phyloP scores from a whole-genome alignment of 139 green algal species.

The Mesostigma viride region DNA sequence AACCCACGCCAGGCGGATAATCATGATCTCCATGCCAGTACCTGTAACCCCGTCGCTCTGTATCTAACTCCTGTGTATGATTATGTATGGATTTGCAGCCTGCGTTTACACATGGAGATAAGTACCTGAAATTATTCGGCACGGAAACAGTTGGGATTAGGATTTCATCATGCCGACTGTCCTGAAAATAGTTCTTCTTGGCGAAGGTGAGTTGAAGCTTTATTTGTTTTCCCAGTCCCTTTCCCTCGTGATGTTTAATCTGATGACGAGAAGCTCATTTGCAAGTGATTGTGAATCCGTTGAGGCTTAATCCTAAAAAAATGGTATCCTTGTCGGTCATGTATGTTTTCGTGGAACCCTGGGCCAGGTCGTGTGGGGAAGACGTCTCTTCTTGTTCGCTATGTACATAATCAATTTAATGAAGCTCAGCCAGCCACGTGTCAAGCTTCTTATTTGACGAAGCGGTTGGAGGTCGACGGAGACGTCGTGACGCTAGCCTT shows the following conservation, averaged over 20 bases:
- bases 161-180: too few relatives aligned
- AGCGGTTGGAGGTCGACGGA: constrained; percentile 9
- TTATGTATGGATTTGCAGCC: too few relatives aligned
- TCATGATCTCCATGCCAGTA: too few relatives aligned
- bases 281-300: neutral
- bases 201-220: too few relatives aligned
- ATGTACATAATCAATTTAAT: constrained; percentile 15
- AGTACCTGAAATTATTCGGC: too few relatives aligned
- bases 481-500: constrained; percentile 14
- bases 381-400: constrained; percentile 26
- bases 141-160: too few relatives aligned
- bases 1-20: too few relatives aligned
- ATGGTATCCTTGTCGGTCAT: neutral
- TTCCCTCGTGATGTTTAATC: neutral
- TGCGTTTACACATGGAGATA: too few relatives aligned
- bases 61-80: too few relatives aligned
- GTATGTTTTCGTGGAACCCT: neutral
- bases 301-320: neutral
- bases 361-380: constrained; percentile 30
- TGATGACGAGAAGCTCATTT: neutral
- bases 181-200: too few relatives aligned
- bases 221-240: too few relatives aligned
- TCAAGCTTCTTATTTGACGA: constrained; percentile 26
- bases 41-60: too few relatives aligned
- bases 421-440: constrained; percentile 23